These are phyloP conservation scores for Solanum chiquidenum DNA, from an alignment of 257 asterid species.

Conservation along the genomic window DNA sequence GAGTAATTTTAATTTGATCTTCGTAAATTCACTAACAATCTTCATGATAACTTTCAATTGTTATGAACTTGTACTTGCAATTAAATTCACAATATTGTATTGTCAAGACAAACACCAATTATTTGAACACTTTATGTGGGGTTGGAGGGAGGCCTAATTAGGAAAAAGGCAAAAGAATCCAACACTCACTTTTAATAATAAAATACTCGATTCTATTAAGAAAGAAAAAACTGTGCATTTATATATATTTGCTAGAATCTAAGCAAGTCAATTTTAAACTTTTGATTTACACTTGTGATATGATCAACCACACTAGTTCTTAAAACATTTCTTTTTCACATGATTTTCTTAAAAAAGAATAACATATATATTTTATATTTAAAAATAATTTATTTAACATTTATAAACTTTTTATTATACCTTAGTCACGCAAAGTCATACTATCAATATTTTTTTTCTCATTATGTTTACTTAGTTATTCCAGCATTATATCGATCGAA, in stretches of 20 bases:
- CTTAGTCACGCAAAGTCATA: no score
- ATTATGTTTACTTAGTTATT: background rate
- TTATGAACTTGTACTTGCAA: background rate
- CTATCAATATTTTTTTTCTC: background rate
- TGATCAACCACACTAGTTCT: no score
- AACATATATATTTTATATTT: no score
- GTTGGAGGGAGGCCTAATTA: background rate
- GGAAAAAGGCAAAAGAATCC: background rate
- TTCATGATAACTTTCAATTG: background rate
- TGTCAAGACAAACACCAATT: background rate
- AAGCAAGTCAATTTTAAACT: no score
- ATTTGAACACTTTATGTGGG: background rate
- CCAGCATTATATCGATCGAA: background rate
- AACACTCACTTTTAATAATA: background rate
- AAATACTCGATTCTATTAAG: background rate
- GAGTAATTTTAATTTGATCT: no score
- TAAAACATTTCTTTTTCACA: no score
- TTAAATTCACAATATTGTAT: background rate
- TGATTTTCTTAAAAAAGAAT: no score
- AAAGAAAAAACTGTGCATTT: no score
- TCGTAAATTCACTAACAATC: background rate
- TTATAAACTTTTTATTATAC: no score
- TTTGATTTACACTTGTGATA: no score
- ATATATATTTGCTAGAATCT: background rate
- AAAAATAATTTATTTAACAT: no score